These are phyloP conservation scores for Boletus bicolor DNA, from an alignment of 768 basidiomycete genomes.

Conservation along the genomic window DNA sequence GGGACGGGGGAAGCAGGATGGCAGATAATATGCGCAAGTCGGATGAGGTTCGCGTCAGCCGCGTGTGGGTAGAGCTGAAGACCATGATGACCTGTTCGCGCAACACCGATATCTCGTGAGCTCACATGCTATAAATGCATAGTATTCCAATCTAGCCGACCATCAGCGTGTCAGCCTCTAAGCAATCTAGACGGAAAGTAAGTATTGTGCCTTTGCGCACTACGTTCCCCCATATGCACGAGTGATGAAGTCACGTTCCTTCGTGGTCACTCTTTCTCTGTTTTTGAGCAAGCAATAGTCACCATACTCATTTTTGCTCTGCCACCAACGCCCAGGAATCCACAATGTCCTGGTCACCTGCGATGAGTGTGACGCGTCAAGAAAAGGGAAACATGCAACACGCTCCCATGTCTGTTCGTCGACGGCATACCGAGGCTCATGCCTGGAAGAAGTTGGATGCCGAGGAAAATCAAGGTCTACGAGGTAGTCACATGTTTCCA, in stretches of 20 bases:
- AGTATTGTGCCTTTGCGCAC: constrained; percentile 5
- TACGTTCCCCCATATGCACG: constrained; percentile 7
- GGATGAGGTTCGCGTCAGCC: constrained; percentile 40
- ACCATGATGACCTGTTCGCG: constrained; percentile 9
- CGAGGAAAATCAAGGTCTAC: constrained; percentile 86
- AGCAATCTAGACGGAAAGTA: not conserved
- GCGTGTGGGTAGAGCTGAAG: constrained; percentile 18
- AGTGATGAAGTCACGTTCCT: constrained; percentile 22
- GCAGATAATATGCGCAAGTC: constrained; percentile 38
- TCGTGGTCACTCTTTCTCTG: constrained; percentile 31
- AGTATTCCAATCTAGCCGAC: constrained; percentile 19
- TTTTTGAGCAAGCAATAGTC: constrained; percentile 89
- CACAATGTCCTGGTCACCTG: constrained; percentile 74
- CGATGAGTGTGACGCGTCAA: constrained; percentile 76
- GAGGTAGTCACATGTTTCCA: constrained; percentile 80
- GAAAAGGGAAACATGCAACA: constrained; percentile 75
- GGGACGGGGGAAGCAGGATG: constrained; percentile 42
- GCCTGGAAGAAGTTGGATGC: constrained; percentile 48
- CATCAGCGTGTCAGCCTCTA: constrained; percentile 20
- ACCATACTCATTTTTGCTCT: constrained; percentile 70
- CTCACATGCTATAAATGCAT: constrained; percentile 3
- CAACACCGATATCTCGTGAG: not conserved
- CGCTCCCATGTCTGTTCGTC: constrained; percentile 75
- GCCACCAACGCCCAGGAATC: constrained; percentile 72
- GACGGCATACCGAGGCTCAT: constrained; percentile 79